phyloP scores from a whole-genome alignment of 192 early-diverging fungal species.

The Coemansia sp. region DNA sequence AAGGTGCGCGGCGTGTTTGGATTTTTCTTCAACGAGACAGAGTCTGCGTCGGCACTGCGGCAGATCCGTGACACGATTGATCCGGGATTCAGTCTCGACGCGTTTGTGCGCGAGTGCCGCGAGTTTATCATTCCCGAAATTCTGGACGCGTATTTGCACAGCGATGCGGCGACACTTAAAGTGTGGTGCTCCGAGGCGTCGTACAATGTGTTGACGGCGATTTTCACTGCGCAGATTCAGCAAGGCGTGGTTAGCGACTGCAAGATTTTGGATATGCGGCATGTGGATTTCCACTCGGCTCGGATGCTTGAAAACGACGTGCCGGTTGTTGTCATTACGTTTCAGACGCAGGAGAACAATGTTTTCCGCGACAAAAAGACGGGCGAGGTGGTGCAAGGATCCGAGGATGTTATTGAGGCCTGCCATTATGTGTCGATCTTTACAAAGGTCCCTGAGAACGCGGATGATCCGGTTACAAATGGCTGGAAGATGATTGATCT shows the following conservation, averaged over 20 bases:
- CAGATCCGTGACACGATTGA: slow-evolving; percentile 79
- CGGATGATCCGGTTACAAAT: slow-evolving; percentile 76
- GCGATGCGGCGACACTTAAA: slow-evolving; percentile 76
- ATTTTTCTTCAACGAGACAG: slow-evolving; percentile 87
- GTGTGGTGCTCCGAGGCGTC: slow-evolving; percentile 95
- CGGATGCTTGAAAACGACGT: slow-evolving; percentile 92
- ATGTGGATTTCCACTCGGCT: slow-evolving; percentile 85
- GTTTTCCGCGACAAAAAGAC: slow-evolving; percentile 85
- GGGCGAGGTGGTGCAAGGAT: slow-evolving; percentile 81
- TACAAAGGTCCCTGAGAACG: slow-evolving; percentile 79
- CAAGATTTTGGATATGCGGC: slow-evolving; percentile 88
- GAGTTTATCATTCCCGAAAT: slow-evolving; percentile 93
- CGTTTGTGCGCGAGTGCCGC: slow-evolving; percentile 87
- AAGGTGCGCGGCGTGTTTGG: slow-evolving; percentile 71
- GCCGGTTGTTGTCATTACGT: slow-evolving; percentile 84
- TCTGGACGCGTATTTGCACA: slow-evolving; percentile 89
- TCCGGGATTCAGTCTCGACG: slow-evolving; percentile 79
- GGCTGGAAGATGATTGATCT: slow-evolving; percentile 94
- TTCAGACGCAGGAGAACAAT: slow-evolving; percentile 91
- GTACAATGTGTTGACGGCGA: slow-evolving; percentile 78
- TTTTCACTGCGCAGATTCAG: slow-evolving; percentile 76
- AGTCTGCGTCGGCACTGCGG: slow-evolving; percentile 85
- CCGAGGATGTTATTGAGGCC: slow-evolving; percentile 85
- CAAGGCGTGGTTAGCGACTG: slow-evolving; percentile 91
- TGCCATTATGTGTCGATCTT: slow-evolving; percentile 86